Evolutionary conservation across 768 basidiomycete species (phyloP).

Genomic region (Trametes meyenii): DNA sequence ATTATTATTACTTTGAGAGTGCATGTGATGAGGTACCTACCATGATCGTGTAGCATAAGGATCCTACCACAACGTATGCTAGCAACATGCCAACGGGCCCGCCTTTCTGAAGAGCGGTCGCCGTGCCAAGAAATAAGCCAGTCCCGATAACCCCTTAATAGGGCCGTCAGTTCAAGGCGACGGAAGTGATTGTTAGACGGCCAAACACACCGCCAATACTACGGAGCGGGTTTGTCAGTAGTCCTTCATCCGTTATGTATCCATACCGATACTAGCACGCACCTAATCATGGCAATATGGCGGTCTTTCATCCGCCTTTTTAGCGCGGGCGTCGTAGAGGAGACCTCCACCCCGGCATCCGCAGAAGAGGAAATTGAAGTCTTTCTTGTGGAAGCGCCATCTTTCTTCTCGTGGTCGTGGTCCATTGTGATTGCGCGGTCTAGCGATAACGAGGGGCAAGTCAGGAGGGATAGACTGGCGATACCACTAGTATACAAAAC

Average conservation of each 20-base stretch:
- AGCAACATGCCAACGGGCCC: constrained; percentile 52
- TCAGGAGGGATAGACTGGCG: no score
- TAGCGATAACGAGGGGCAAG: no score
- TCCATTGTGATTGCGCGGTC: neutral
- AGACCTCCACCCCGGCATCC: constrained; percentile 11
- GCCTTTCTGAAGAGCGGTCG: constrained; percentile 43
- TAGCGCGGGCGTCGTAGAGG: neutral
- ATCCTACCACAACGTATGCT: constrained; percentile 41
- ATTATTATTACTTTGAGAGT: neutral
- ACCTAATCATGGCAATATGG: constrained; percentile 39
- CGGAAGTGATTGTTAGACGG: neutral
- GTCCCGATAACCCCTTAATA: constrained; percentile 47
- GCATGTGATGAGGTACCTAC: constrained; percentile 23
- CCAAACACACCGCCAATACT: constrained; percentile 29
- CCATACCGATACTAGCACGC: neutral
- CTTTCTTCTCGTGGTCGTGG: constrained; percentile 9
- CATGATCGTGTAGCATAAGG: constrained; percentile 43
- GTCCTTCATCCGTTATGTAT: no score
- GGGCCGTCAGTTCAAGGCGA: no score
- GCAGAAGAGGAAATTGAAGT: neutral
- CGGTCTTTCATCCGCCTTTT: constrained; percentile 37
- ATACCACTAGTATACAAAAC: no score
- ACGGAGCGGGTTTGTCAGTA: neutral
- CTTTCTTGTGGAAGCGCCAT: neutral
- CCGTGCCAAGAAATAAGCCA: constrained; percentile 59